phyloP scores from a whole-genome alignment of 176 grass and related monocot genomes.

The Rhynchospora pubera region DNA sequence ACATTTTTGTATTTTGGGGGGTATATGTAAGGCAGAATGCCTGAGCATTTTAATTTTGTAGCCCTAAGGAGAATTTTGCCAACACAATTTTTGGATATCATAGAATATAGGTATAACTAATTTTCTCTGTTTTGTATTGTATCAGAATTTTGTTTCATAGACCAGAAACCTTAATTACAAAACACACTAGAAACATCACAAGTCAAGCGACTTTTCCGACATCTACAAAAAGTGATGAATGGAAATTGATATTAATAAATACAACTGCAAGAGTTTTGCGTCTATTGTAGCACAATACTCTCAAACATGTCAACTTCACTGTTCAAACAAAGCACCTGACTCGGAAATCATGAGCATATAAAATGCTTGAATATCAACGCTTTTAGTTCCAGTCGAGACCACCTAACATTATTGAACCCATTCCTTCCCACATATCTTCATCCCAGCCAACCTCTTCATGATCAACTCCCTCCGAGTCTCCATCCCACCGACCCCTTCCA shows the following conservation, averaged over 20 bases:
- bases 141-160: background rate
- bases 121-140: background rate
- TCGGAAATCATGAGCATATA: background rate
- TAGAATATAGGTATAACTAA: background rate
- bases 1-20: slow-evolving; percentile 4
- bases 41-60: slow-evolving; percentile 3
- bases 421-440: slow-evolving; percentile 78
- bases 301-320: background rate
- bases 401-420: slow-evolving; percentile 68
- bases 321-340: background rate
- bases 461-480: slow-evolving; percentile 69
- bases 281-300: background rate
- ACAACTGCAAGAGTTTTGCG: background rate
- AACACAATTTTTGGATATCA: slow-evolving; percentile 5
- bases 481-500: slow-evolving; percentile 64
- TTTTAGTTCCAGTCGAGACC: slow-evolving; percentile 73
- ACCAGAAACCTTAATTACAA: background rate
- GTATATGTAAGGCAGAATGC: background rate
- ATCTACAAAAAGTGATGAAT: background rate
- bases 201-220: background rate
- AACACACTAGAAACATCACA: background rate
- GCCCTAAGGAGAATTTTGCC: background rate
- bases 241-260: background rate
- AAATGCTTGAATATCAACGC: background rate
- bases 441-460: slow-evolving; percentile 74